These are phyloP conservation scores for Mycothermus thermophilus DNA, from an alignment of 495 filamentous ascomycete species.

Conservation along the genomic window DNA sequence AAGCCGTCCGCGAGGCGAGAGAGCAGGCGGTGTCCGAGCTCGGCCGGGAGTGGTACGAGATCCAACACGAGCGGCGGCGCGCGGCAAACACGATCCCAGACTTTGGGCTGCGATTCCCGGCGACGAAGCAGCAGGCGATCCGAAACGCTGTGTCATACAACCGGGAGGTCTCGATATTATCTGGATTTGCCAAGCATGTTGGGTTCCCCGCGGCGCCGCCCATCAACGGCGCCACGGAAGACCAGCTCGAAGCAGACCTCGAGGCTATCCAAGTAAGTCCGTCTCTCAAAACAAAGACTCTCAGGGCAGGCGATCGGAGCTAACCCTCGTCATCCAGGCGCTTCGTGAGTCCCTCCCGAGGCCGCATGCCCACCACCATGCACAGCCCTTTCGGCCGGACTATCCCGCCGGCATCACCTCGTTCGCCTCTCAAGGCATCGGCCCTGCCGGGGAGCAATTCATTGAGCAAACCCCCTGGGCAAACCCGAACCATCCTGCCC, in stretches of 20 bases:
- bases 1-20: slow-evolving; percentile 64
- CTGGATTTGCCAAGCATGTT: slow-evolving; percentile 82
- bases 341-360: slow-evolving; percentile 20
- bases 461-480: slow-evolving; percentile 77
- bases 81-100: slow-evolving; percentile 69
- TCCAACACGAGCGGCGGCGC: slow-evolving; percentile 79
- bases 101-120: slow-evolving; percentile 59
- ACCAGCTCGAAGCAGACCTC: slow-evolving; percentile 74
- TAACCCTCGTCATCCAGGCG: too few species aligned
- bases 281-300: slow-evolving; percentile 5
- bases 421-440: slow-evolving; percentile 28
- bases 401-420: slow-evolving; percentile 23
- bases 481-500: slow-evolving; percentile 71
- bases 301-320: too few species aligned
- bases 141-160: slow-evolving; percentile 77
- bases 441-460: slow-evolving; percentile 67
- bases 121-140: slow-evolving; percentile 55
- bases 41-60: slow-evolving; percentile 76
- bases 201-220: slow-evolving; percentile 92
- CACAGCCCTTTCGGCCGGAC: slow-evolving; percentile 13
- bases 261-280: slow-evolving; percentile 74
- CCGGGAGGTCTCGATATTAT: slow-evolving; percentile 78
- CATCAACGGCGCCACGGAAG: slow-evolving; percentile 52
- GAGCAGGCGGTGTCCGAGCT: slow-evolving; percentile 65
- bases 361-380: slow-evolving; percentile 6